These are phyloP conservation scores for Hericium rajendrae DNA, from an alignment of 768 basidiomycete species.

Conservation along the genomic window DNA sequence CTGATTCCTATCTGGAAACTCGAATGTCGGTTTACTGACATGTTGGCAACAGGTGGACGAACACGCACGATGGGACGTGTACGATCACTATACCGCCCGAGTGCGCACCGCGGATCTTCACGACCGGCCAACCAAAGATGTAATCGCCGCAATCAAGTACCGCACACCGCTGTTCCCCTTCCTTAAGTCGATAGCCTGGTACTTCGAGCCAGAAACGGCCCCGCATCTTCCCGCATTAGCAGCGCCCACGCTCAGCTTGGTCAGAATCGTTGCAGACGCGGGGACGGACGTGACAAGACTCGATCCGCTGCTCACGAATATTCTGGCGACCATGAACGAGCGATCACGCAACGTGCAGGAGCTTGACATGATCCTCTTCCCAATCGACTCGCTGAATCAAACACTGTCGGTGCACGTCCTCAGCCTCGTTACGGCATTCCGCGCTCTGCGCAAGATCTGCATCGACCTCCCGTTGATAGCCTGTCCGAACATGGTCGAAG, in stretches of 20 bases:
- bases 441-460: neutral
- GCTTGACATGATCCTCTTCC: neutral
- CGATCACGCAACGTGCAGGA: neutral
- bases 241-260: neutral
- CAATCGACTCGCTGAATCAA: neutral
- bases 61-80: neutral
- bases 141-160: neutral
- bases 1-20: too few species aligned
- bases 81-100: neutral
- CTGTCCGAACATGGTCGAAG: neutral
- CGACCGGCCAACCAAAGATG: neutral
- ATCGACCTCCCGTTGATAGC: neutral
- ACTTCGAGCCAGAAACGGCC: neutral
- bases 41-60: neutral
- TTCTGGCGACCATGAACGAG: neutral
- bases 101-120: neutral
- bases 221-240: neutral
- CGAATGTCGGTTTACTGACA: too few species aligned
- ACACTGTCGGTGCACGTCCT: neutral
- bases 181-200: neutral
- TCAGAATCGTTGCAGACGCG: neutral
- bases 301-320: neutral
- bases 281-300: neutral
- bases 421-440: neutral
- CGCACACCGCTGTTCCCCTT: neutral